Evolutionary conservation across 2,329 filamentous ascomycete species (phyloP).

Genomic region (Didymellaceae sp.): DNA sequence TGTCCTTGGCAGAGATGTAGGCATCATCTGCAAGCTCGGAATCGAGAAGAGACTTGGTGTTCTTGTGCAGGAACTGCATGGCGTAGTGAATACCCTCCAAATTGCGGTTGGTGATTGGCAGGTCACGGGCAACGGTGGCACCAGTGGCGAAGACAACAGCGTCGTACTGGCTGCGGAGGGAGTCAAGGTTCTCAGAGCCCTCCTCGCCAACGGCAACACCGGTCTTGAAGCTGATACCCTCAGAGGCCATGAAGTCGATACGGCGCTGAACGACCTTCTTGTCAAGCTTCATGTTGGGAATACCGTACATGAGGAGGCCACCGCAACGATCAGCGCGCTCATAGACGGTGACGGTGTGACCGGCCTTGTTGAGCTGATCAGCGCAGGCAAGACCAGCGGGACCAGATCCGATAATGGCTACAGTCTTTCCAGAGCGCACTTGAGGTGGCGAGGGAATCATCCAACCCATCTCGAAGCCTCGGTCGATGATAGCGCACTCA

Average conservation of each 20-base stretch:
- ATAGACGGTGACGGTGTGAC: conserved; percentile 87
- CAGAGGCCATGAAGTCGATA: conserved; percentile 91
- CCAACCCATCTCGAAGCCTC: conserved; percentile 98
- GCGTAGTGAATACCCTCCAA: conserved; percentile 92
- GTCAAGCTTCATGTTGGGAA: conserved; percentile 99
- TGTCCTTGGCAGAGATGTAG: conserved; percentile 94
- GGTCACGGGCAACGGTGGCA: conserved; percentile 89
- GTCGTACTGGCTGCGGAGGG: conserved; percentile 76
- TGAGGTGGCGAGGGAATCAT: conserved; percentile 84
- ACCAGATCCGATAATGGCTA: conserved; percentile 90
- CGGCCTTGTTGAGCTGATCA: conserved; percentile 92
- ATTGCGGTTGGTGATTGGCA: conserved; percentile 88
- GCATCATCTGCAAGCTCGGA: conserved; percentile 81
- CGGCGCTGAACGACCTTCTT: conserved; percentile 96
- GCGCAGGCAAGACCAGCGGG: conserved; percentile 88
- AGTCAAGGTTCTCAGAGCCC: conserved; percentile 69
- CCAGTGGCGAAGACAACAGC: conserved; percentile 92
- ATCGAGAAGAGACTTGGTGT: conserved; percentile 96
- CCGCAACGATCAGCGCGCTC: conserved; percentile 90
- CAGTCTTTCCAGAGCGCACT: conserved; percentile 82
- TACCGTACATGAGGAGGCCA: conserved; percentile 96
- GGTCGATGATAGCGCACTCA: conserved; percentile 96
- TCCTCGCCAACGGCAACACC: conserved; percentile 81
- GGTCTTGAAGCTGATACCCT: conserved; percentile 84
- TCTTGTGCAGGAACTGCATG: conserved; percentile 97